These are phyloP conservation scores for Eimeria sp. DNA, from an alignment of 169 alveolate genomes.

Conservation along the genomic window DNA sequence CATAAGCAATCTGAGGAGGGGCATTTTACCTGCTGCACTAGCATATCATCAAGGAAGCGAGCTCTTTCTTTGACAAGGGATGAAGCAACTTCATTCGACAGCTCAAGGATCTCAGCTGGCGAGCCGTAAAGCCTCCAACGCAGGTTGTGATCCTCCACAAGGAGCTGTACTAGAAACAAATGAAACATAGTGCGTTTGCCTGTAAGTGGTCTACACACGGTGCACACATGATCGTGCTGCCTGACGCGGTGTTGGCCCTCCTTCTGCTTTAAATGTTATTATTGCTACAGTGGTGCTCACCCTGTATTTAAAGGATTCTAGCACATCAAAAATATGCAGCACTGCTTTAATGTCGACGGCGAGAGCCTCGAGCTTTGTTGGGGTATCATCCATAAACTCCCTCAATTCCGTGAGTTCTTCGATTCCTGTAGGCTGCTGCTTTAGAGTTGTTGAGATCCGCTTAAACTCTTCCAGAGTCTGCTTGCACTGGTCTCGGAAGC, in stretches of 20 bases:
- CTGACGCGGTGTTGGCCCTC: not conserved
- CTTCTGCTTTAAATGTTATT: not conserved
- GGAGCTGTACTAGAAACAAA: constrained; percentile 83
- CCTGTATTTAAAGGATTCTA: constrained; percentile 89
- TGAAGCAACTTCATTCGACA: constrained; percentile 89
- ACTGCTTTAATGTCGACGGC: constrained; percentile 91
- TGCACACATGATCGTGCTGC: not conserved
- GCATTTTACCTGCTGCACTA: constrained; percentile 86
- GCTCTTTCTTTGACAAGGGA: constrained; percentile 92
- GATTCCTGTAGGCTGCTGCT: constrained; percentile 92
- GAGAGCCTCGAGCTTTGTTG: constrained; percentile 90
- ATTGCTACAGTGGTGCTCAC: not conserved
- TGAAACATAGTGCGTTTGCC: constrained; percentile 4
- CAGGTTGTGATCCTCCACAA: constrained; percentile 91
- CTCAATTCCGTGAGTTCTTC: constrained; percentile 93
- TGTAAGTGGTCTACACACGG: constrained; percentile 35
- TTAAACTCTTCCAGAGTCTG: constrained; percentile 91
- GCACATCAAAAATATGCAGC: constrained; percentile 90
- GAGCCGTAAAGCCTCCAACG: constrained; percentile 94
- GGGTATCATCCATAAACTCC: constrained; percentile 92
- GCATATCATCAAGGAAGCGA: constrained; percentile 91
- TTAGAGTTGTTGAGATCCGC: constrained; percentile 91
- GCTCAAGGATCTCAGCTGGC: constrained; percentile 91
- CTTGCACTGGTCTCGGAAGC: constrained; percentile 92
- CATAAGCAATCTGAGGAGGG: not conserved